Evolutionary conservation across 179 eudicot species (phyloP), one percentile per base, ranked within the genome.

Genomic region (Corrigiola litoralis): DNA sequence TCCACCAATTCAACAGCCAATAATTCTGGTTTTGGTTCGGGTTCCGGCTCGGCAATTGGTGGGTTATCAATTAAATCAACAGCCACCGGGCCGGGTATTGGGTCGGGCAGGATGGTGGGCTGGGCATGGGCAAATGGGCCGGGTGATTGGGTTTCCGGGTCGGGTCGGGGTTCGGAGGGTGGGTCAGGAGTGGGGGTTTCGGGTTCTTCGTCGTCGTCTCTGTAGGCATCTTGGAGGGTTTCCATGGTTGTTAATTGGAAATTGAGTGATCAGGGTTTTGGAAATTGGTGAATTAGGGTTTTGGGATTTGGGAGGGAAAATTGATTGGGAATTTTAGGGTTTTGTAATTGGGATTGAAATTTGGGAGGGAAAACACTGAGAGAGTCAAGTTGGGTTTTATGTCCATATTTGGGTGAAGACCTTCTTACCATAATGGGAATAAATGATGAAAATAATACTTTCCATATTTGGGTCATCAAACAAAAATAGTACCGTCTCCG

Each of bases 231-330:
- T 60, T 34, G 79, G 3, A 84, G 77, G 55, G 61, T 77, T 49
- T 81, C 91, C 88, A 86, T 85, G n/a, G n/a, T n/a, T n/a, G n/a
- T 29, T 24, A 2, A 38, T 63, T 2, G 29, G 27, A 60, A 20
- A 14, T 55, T 27, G 59, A 31, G 36, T 29, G 51, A 28, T 21
- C 34, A 37, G 47, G 58, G 41, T 41, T 32, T 24, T 14, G 47
- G 34, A 28, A 40, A 50, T n/a, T 23, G 36, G 10, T 8, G 21
- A 21, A 14, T 51, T 57, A 56, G 70, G 70, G 65, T 21, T 65
- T 38, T 17, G 13, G 32, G 34, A 66, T 62, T 69, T 51, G 61
- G 57, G 67, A 69, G 62, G 77, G 68, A 63, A 70, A 70, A 41
- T 46, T 52, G 36, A 36, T 23, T 7, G 34, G 1, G 24, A 10